Conservation (phyloP, 495 filamentous ascomycete species). For the Penicillium coffeae region DNA sequence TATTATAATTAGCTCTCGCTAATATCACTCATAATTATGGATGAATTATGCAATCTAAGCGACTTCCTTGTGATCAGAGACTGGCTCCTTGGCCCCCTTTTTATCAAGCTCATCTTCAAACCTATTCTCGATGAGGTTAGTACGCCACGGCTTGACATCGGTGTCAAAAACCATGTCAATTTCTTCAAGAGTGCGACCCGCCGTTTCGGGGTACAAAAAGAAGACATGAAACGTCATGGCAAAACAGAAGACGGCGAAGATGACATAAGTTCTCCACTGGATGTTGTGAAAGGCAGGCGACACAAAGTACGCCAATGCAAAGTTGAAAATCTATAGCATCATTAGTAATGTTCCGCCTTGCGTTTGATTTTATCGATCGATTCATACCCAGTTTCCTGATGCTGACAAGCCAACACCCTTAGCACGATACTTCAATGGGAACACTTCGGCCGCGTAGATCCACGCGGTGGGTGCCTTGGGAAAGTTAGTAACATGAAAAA, state of each 20-base stretch:
- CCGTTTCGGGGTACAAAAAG: conserved; percentile 70
- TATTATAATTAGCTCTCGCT: no score
- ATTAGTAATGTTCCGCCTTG: neutral
- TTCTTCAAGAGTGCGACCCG: conserved; percentile 67
- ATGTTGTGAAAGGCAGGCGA: conserved; percentile 71
- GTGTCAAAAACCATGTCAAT: conserved; percentile 45
- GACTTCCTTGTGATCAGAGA: neutral
- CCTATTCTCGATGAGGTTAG: conserved; percentile 16
- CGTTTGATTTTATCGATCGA: no score
- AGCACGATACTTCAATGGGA: conserved; percentile 69
- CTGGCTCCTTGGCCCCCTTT: conserved; percentile 11
- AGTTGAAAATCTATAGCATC: conserved; percentile 60
- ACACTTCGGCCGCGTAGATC: conserved; percentile 75
- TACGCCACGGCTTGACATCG: conserved; percentile 28
- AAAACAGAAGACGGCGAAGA: conserved; percentile 69
- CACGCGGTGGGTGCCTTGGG: conserved; percentile 61
- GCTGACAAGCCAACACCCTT: conserved; percentile 66
- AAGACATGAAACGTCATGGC: conserved; percentile 61
- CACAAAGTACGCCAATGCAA: conserved; percentile 66
- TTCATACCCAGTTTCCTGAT: conserved; percentile 63
- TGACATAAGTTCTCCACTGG: conserved; percentile 67
- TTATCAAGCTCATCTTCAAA: conserved; percentile 29
- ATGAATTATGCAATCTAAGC: conserved; percentile 1
- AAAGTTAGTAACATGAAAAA: conserved; percentile 2
- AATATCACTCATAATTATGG: no score